phyloP scores from a whole-genome alignment of 108 stramenopile genomes.

The Halocafeteria seosinensis region DNA sequence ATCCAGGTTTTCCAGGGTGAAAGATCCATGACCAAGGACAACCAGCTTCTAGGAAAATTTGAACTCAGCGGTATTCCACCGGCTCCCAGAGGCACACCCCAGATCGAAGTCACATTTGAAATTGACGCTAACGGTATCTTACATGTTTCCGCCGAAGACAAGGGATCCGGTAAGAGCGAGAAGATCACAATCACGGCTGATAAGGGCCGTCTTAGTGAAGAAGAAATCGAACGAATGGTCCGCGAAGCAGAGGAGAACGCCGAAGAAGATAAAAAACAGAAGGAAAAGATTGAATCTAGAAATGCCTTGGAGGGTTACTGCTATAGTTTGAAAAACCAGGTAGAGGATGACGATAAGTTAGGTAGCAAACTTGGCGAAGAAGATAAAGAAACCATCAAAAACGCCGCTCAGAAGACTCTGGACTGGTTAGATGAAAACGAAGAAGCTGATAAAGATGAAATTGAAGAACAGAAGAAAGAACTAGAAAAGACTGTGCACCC shows the following conservation, averaged over 20 bases:
- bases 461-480: too few relatives aligned
- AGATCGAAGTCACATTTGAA: slow-evolving; percentile 76
- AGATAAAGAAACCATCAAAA: too few relatives aligned
- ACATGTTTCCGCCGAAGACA: slow-evolving; percentile 66
- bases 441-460: too few relatives aligned
- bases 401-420: too few relatives aligned
- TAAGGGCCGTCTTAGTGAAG: slow-evolving; percentile 56
- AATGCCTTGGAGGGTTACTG: background rate
- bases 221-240: slow-evolving; percentile 74
- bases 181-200: slow-evolving; percentile 65
- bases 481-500: too few relatives aligned
- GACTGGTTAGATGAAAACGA: too few relatives aligned
- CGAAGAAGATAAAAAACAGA: slow-evolving; percentile 51
- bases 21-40: slow-evolving; percentile 78
- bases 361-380: too few relatives aligned
- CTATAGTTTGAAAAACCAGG: background rate
- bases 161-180: slow-evolving; percentile 67
- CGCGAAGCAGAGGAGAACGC: slow-evolving; percentile 69
- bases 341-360: background rate
- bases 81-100: slow-evolving; percentile 75
- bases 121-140: slow-evolving; percentile 84
- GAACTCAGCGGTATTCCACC: slow-evolving; percentile 64
- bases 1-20: slow-evolving; percentile 91
- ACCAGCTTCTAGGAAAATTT: slow-evolving; percentile 65
- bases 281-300: background rate